phyloP scores from a whole-genome alignment of 2,329 filamentous ascomycete species.

The Lecanicillium sp. region DNA sequence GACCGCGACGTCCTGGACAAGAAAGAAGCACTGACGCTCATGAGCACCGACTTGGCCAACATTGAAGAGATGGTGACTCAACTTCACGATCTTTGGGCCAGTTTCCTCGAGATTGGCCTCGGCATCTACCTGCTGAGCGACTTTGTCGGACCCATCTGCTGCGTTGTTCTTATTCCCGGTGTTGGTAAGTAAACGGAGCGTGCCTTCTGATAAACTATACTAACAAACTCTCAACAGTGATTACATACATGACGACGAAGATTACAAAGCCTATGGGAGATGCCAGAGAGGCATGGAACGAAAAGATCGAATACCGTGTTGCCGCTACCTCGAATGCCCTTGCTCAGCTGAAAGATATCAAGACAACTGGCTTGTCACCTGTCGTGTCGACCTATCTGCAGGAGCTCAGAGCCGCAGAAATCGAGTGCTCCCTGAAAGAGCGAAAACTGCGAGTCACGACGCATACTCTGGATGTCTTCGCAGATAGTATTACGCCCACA shows the following conservation, averaged over 20 bases:
- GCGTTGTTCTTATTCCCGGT: not conserved
- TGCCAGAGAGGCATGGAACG: not conserved
- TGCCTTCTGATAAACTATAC: not conserved
- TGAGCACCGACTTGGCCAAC: not conserved
- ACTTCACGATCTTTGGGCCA: not conserved
- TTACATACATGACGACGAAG: not conserved
- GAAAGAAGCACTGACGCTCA: not conserved
- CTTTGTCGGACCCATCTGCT: not conserved
- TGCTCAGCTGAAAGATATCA: not conserved
- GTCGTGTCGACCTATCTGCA: not conserved
- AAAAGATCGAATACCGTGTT: not conserved
- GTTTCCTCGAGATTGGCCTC: not conserved
- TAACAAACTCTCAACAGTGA: not conserved
- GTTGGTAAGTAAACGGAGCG: not conserved
- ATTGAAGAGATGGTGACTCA: not conserved
- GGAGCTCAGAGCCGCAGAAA: not conserved
- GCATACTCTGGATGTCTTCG: not conserved
- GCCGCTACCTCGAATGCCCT: slow-evolving; percentile 3
- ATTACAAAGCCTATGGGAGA: not conserved
- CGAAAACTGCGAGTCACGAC: not conserved
- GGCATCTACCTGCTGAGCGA: slow-evolving; percentile 1
- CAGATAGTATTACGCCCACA: not conserved
- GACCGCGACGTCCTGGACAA: not conserved
- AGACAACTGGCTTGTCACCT: not conserved
- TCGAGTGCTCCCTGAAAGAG: not conserved